phyloP scores from a whole-genome alignment of 345 rosid species.

The Populus deltoides region DNA sequence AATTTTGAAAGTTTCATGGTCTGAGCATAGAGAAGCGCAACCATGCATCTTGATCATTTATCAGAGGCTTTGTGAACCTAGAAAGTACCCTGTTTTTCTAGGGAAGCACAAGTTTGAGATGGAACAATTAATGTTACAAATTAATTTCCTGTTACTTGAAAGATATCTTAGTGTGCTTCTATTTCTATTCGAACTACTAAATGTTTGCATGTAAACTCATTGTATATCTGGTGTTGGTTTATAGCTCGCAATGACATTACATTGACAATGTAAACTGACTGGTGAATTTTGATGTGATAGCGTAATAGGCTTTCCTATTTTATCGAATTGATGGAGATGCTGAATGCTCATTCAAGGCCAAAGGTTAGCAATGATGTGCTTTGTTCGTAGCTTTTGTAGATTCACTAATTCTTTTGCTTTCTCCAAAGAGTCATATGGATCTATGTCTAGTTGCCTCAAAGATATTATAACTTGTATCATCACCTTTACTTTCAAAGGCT shows the following conservation, averaged over 20 bases:
- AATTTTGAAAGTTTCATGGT: background rate
- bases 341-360: constrained; percentile 80
- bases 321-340: constrained; percentile 88
- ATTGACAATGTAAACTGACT: constrained; percentile 18
- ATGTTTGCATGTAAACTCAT: background rate
- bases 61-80: background rate
- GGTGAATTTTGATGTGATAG: constrained; percentile 30
- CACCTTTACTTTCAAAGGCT: background rate
- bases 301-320: constrained; percentile 79
- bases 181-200: background rate
- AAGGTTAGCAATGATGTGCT: constrained; percentile 38
- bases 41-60: background rate
- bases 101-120: background rate
- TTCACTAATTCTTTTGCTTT: background rate
- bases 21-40: background rate
- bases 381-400: background rate
- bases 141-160: background rate
- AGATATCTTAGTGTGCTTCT: background rate
- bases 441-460: background rate
- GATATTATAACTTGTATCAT: background rate
- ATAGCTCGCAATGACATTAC: background rate
- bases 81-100: background rate
- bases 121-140: background rate
- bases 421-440: background rate
- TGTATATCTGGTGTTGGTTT: background rate